Evolutionary conservation across 352 stramenopile species (phyloP).

Genomic region (Phytophthora capsici): DNA sequence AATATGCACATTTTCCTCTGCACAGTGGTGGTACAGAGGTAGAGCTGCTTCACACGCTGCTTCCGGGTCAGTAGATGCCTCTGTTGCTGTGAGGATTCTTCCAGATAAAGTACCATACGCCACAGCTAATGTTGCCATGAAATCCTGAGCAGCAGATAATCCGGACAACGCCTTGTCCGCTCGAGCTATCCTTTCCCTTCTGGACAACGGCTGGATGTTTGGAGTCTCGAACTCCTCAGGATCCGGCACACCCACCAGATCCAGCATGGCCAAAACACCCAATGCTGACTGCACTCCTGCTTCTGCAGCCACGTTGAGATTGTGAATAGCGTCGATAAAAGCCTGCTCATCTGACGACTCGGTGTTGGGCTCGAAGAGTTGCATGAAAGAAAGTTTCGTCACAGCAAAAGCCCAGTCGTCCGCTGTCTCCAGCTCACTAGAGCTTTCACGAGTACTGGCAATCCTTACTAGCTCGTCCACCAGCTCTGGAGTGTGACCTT

Average conservation of each 20-base stretch:
- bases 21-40: slow-evolving; percentile 57
- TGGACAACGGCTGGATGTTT: slow-evolving; percentile 17
- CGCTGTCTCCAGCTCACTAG: slow-evolving; percentile 15
- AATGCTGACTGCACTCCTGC: slow-evolving; percentile 48
- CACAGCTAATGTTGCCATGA: slow-evolving; percentile 64
- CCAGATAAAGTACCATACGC: slow-evolving; percentile 59
- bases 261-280: slow-evolving; percentile 59
- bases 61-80: slow-evolving; percentile 1
- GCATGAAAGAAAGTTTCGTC: slow-evolving; percentile 64
- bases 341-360: slow-evolving; percentile 15
- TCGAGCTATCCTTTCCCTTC: slow-evolving; percentile 35
- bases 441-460: neutral
- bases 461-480: slow-evolving; percentile 45
- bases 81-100: slow-evolving; percentile 20
- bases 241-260: slow-evolving; percentile 55
- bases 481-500: slow-evolving; percentile 52
- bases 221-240: slow-evolving; percentile 25
- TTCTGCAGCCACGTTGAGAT: slow-evolving; percentile 52
- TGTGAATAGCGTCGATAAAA: slow-evolving; percentile 51
- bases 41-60: slow-evolving; percentile 49
- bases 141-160: slow-evolving; percentile 46
- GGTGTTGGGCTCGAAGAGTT: slow-evolving; percentile 57
- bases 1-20: slow-evolving; percentile 60
- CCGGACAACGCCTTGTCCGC: slow-evolving; percentile 42
- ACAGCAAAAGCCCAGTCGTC: slow-evolving; percentile 60